These are phyloP conservation scores for Gnetum montanum DNA, from an alignment of 75 land plant species.

Conservation along the genomic window DNA sequence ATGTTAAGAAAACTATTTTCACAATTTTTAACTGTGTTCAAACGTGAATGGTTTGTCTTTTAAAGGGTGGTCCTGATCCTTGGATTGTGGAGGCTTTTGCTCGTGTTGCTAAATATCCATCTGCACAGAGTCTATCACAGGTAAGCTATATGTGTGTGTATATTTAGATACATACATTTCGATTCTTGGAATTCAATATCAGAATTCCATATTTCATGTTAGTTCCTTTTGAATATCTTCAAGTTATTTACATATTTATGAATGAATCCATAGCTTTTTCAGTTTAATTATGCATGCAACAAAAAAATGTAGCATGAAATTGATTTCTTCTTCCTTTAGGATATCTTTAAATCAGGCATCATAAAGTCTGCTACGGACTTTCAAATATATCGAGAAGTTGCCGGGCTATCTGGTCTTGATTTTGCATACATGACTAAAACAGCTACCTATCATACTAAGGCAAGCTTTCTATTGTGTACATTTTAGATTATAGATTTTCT, in stretches of 20 bases:
- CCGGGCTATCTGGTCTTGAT: slow-evolving; percentile 92
- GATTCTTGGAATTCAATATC: background rate
- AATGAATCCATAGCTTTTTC: too few relatives aligned
- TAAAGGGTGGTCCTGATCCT: slow-evolving; percentile 71
- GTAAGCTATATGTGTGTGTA: slow-evolving; percentile 11
- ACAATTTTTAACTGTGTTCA: too few relatives aligned
- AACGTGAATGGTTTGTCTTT: slow-evolving; percentile 8
- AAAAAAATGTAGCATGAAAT: background rate
- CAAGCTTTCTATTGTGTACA: slow-evolving; percentile 6
- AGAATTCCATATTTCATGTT: too few relatives aligned
- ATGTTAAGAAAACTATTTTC: too few relatives aligned
- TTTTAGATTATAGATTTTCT: too few relatives aligned
- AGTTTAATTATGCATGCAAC: too few relatives aligned
- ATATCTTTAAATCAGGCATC: slow-evolving; percentile 72
- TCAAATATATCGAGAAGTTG: slow-evolving; percentile 79
- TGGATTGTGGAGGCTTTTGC: slow-evolving; percentile 77
- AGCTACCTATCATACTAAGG: slow-evolving; percentile 95
- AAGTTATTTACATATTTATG: too few relatives aligned
- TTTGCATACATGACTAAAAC: slow-evolving; percentile 76
- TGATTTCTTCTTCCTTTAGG: slow-evolving; percentile 28
- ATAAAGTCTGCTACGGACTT: slow-evolving; percentile 94
- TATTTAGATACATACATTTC: background rate
- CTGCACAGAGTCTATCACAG: slow-evolving; percentile 65
- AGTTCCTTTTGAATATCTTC: too few relatives aligned
- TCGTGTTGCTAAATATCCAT: slow-evolving; percentile 61